Conservation (phyloP, 2,329 filamentous ascomycete species). For the Didymosphaeria variabile region DNA sequence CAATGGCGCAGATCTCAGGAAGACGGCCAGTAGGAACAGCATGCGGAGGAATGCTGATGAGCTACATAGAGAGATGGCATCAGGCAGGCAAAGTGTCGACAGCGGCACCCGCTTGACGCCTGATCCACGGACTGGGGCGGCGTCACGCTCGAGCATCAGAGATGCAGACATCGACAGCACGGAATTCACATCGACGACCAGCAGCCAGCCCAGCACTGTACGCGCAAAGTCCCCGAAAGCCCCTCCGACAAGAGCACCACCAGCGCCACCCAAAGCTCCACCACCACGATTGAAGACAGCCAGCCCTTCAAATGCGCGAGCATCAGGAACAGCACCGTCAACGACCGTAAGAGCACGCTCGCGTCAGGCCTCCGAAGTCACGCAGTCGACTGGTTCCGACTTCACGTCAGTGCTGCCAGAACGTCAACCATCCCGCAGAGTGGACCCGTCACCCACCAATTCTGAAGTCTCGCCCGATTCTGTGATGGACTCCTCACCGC, state of each 20-base stretch:
- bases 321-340: constrained; percentile 23
- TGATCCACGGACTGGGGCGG: constrained; percentile 45
- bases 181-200: constrained; percentile 55
- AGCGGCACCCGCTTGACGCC: constrained; percentile 47
- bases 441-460: constrained; percentile 43
- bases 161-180: constrained; percentile 51
- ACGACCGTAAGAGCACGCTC: constrained; percentile 39
- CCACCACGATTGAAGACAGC: constrained; percentile 32
- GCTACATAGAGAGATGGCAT: constrained; percentile 47
- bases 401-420: constrained; percentile 57
- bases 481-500: constrained; percentile 55
- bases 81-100: constrained; percentile 54
- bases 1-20: constrained; percentile 52
- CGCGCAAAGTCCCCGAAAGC: constrained; percentile 38
- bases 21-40: constrained; percentile 56
- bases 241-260: constrained; percentile 8
- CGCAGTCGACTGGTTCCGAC: constrained; percentile 56
- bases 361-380: constrained; percentile 51
- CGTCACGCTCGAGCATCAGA: constrained; percentile 55
- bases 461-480: constrained; percentile 53
- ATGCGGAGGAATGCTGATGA: constrained; percentile 52
- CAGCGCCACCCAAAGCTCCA: constrained; percentile 23
- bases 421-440: constrained; percentile 34
- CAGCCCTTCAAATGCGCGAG: constrained; percentile 32
- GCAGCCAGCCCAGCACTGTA: constrained; percentile 52